These are phyloP conservation scores for Antrodiella citrinella DNA, from an alignment of 768 basidiomycete genomes.

Conservation along the genomic window DNA sequence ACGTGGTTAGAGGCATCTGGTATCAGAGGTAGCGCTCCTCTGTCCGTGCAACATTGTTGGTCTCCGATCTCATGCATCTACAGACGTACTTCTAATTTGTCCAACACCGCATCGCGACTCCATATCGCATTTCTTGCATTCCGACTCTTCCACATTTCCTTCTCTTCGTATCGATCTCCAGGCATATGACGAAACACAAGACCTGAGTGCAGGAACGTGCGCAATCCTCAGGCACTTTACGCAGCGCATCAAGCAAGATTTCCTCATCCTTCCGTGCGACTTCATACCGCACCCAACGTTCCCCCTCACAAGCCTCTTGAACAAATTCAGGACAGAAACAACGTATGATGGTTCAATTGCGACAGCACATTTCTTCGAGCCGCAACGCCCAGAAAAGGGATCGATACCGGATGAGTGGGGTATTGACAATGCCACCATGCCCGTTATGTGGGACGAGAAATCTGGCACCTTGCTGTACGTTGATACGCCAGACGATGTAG, in stretches of 20 bases:
- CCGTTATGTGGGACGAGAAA: slow-evolving; percentile 63
- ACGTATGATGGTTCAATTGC: slow-evolving; percentile 56
- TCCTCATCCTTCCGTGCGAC: slow-evolving; percentile 87
- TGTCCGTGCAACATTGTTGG: background rate
- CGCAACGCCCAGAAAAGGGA: slow-evolving; percentile 44
- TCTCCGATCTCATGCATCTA: slow-evolving; percentile 22
- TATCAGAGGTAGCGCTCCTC: slow-evolving; percentile 52
- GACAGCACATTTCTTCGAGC: slow-evolving; percentile 59
- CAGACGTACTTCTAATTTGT: slow-evolving; percentile 85
- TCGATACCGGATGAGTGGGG: slow-evolving; percentile 63
- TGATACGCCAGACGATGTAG: slow-evolving; percentile 61
- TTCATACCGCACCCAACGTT: slow-evolving; percentile 73
- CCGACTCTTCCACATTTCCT: slow-evolving; percentile 58
- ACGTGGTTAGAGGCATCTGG: slow-evolving; percentile 85
- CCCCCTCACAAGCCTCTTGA: slow-evolving; percentile 59
- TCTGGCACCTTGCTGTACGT: slow-evolving; percentile 64
- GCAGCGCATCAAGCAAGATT: slow-evolving; percentile 70
- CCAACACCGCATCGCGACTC: slow-evolving; percentile 66
- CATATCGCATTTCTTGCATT: slow-evolving; percentile 81
- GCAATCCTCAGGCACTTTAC: slow-evolving; percentile 72
- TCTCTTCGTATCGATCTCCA: slow-evolving; percentile 71
- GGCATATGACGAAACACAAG: slow-evolving; percentile 68
- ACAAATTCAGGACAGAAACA: slow-evolving; percentile 74
- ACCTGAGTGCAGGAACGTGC: slow-evolving; percentile 62
- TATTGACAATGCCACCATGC: slow-evolving; percentile 29